Evolutionary conservation across 768 basidiomycete species (phyloP).

Genomic region (Austroboletus festivus): DNA sequence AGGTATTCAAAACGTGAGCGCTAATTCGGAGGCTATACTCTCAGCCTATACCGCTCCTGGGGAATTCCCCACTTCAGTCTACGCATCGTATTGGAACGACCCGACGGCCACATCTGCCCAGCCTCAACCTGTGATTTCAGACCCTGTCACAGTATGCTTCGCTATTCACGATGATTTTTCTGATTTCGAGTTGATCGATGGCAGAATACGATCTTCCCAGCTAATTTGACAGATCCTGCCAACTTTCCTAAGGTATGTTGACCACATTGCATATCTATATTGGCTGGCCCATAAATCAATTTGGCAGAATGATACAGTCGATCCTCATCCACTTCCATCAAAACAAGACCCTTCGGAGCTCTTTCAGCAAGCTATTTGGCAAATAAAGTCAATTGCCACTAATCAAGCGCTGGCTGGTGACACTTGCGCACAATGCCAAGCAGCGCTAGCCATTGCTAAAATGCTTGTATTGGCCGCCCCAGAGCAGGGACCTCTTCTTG

Average conservation of each 20-base stretch:
- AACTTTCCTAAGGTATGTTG: conserved; percentile 45
- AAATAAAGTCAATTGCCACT: conserved; percentile 37
- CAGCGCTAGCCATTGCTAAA: conserved; percentile 38
- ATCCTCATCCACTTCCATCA: conserved; percentile 44
- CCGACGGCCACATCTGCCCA: conserved; percentile 68
- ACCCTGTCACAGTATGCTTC: conserved; percentile 54
- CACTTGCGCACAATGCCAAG: conserved; percentile 40
- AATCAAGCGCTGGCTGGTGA: conserved; percentile 37
- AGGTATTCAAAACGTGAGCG: background rate
- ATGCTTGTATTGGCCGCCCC: conserved; percentile 43
- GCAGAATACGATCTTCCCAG: conserved; percentile 57
- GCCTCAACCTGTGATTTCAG: conserved; percentile 68
- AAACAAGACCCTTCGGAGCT: conserved; percentile 34
- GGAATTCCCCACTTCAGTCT: conserved; percentile 59
- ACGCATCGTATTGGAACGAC: conserved; percentile 60
- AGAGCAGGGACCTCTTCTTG: conserved; percentile 40
- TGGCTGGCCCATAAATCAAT: background rate
- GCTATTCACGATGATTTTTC: background rate
- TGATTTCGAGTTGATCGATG: background rate
- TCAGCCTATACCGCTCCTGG: conserved; percentile 59
- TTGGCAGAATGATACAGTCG: conserved; percentile 39
- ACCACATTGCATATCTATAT: background rate
- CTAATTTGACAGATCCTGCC: conserved; percentile 58
- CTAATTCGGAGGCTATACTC: conserved; percentile 9
- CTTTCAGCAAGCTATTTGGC: conserved; percentile 36